Evolutionary conservation across 1,284 basidiomycete genomes (phyloP).

Genomic region (Phenoliferia sp.): DNA sequence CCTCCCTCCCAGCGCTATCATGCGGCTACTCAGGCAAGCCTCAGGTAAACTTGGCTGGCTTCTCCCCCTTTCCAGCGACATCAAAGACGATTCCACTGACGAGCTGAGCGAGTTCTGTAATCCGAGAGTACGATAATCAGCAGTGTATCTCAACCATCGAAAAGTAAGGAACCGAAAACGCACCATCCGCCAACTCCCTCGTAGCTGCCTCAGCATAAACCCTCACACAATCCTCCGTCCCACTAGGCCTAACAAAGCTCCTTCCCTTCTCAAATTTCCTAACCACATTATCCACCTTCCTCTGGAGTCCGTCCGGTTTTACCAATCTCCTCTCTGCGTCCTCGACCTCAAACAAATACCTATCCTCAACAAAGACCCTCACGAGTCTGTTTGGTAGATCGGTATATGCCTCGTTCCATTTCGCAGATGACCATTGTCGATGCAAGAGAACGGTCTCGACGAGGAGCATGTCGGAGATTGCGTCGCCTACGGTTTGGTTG

Average conservation of each 20-base stretch:
- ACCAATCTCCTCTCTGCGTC: slow-evolving; percentile 89
- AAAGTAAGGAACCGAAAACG: background rate
- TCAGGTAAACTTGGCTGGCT: slow-evolving; percentile 13
- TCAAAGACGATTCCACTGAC: slow-evolving; percentile 26
- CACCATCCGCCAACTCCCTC: slow-evolving; percentile 62
- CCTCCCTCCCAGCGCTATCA: no score
- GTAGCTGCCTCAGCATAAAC: slow-evolving; percentile 91
- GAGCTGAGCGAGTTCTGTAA: slow-evolving; percentile 21
- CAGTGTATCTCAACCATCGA: background rate
- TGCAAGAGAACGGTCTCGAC: slow-evolving; percentile 90
- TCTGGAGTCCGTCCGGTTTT: slow-evolving; percentile 74
- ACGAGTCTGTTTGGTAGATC: slow-evolving; percentile 96
- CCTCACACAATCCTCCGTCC: slow-evolving; percentile 96
- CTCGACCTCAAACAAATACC: slow-evolving; percentile 74
- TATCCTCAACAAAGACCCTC: slow-evolving; percentile 84
- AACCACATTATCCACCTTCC: slow-evolving; percentile 79
- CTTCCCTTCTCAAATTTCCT: slow-evolving; percentile 76
- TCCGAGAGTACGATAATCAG: background rate
- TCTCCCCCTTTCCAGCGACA: slow-evolving; percentile 12
- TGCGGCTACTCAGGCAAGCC: no score
- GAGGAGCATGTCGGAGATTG: slow-evolving; percentile 90
- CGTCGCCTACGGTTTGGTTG: slow-evolving; percentile 98
- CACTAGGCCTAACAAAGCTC: slow-evolving; percentile 91
- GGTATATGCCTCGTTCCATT: slow-evolving; percentile 91
- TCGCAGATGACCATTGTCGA: slow-evolving; percentile 71